A percentile compares a stretch with the other conserved stretches of the same genome.
Evolutionary conservation across 2,329 filamentous ascomycete species (phyloP).

Genomic region (Talaromyces funiculosus): DNA sequence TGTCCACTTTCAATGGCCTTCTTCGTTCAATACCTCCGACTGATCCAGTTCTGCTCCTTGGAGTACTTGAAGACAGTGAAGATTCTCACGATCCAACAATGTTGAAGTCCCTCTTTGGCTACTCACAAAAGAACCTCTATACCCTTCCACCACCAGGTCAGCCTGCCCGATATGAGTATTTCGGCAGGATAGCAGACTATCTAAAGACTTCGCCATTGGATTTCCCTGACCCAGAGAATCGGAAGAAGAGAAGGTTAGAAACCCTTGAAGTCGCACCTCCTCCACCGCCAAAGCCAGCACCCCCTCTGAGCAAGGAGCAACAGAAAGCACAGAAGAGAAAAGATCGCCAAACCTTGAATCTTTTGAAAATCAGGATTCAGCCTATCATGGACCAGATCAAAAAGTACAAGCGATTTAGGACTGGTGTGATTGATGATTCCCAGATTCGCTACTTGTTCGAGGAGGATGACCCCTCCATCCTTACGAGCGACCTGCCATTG

Average conservation of each 20-base stretch:
- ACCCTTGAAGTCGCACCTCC: constrained; percentile 68
- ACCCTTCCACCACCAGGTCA: constrained; percentile 62
- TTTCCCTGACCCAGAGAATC: constrained; percentile 78
- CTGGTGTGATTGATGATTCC: constrained; percentile 66
- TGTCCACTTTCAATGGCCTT: constrained; percentile 78
- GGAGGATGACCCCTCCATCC: constrained; percentile 67
- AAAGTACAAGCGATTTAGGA: constrained; percentile 83
- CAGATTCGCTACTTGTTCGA: constrained; percentile 77
- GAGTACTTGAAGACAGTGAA: constrained; percentile 68
- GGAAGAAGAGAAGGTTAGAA: constrained; percentile 80
- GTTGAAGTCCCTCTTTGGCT: constrained; percentile 76
- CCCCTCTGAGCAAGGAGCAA: constrained; percentile 68
- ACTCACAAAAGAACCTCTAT: constrained; percentile 71
- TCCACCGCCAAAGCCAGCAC: constrained; percentile 57
- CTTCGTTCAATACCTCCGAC: constrained; percentile 78
- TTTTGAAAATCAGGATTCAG: constrained; percentile 82
- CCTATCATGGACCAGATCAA: constrained; percentile 98
- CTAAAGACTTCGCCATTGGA: constrained; percentile 73
- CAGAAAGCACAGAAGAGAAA: constrained; percentile 72
- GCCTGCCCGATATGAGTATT: constrained; percentile 67
- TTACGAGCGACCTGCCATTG: constrained; percentile 55
- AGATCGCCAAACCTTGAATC: constrained; percentile 78
- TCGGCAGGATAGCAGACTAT: constrained; percentile 66
- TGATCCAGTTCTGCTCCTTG: constrained; percentile 81
- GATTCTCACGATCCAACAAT: constrained; percentile 59